Evolutionary conservation across 2,329 filamentous ascomycete genomes (phyloP), one percentile per base, ranked within the genome.

Genomic region (Cercospora berteroae): DNA sequence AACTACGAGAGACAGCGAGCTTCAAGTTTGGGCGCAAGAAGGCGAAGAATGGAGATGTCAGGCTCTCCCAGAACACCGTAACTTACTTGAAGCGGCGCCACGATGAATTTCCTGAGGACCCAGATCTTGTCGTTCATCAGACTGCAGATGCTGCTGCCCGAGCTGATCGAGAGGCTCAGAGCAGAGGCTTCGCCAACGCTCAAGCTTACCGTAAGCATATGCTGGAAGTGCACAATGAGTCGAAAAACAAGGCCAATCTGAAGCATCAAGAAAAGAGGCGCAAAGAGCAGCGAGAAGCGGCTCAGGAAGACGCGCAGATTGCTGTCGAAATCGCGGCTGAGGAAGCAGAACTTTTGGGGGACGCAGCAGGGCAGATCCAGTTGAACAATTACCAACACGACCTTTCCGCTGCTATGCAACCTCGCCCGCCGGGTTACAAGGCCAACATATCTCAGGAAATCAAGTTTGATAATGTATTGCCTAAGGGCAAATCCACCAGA

Each of bases 321-420:
- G 64, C 59, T 33, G 59, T 50, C 10, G 63, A 65, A 3, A 55
- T 65, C 44, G 66, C 60, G 12, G 52, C 56, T 44, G 66, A 63
- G 44, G 52, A 59, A 20, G 42, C 20, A 25, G 61, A 58, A 39
- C n/a, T 63, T 13, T 48, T 65, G n/a, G 42, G 56, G 13, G 27
- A 57, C 10, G 60, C 55, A 20, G 67, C 71, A 44, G 68, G 67
- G 55, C 61, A 68, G 36, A 71, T 73, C 23, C 73, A 73, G 23
- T 31, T 72, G 36, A 68, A 69, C n/a, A 66, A 67, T 31, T 74
- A 74, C 48, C 44, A 67, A 36, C 70, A 73, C 56, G 69, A 72
- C 25, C 68, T 71, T 1, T 50, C 33, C 23, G 63, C 63, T 63
- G 63, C 66, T 8, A 60, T 57, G 50, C 29, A 57, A 42, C 61